A percentile compares a stretch with the other conserved stretches of the same genome.
Evolutionary conservation across 2,329 filamentous ascomycete species (phyloP).

Genomic region (Sarocladium oryzae): DNA sequence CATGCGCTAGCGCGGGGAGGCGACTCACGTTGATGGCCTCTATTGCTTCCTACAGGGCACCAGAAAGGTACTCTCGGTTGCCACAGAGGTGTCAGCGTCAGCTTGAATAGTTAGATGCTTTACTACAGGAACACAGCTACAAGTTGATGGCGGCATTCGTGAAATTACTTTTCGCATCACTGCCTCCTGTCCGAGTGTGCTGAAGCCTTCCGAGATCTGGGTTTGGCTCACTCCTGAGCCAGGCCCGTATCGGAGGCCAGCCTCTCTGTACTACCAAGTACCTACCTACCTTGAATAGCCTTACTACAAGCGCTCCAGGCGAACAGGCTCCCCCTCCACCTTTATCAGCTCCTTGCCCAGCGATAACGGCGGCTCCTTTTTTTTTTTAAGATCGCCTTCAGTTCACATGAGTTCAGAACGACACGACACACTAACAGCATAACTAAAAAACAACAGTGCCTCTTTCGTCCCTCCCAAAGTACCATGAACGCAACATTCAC

Average conservation of each 20-base stretch:
- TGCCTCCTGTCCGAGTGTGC: no score
- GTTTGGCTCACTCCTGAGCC: neutral
- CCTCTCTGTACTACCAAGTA: neutral
- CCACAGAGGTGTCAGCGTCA: neutral
- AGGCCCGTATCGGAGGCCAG: neutral
- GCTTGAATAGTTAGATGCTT: no score
- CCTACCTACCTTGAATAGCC: neutral
- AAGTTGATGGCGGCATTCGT: no score
- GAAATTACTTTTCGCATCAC: neutral
- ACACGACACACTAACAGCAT: neutral
- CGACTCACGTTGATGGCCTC: neutral
- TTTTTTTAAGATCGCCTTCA: neutral
- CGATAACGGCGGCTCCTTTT: neutral
- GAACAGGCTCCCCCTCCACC: neutral
- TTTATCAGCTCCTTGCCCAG: conserved; percentile 1
- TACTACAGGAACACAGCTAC: no score
- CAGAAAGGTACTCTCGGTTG: neutral
- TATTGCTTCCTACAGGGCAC: neutral
- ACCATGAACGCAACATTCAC: conserved; percentile 1
- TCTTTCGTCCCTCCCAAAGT: neutral
- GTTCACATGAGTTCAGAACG: neutral
- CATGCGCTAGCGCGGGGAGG: conserved; percentile 6
- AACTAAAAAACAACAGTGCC: neutral
- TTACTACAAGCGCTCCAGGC: neutral
- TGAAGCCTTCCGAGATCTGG: neutral